Conservation (phyloP, 352 stramenopile genomes). For the Blastocystis sp. region DNA sequence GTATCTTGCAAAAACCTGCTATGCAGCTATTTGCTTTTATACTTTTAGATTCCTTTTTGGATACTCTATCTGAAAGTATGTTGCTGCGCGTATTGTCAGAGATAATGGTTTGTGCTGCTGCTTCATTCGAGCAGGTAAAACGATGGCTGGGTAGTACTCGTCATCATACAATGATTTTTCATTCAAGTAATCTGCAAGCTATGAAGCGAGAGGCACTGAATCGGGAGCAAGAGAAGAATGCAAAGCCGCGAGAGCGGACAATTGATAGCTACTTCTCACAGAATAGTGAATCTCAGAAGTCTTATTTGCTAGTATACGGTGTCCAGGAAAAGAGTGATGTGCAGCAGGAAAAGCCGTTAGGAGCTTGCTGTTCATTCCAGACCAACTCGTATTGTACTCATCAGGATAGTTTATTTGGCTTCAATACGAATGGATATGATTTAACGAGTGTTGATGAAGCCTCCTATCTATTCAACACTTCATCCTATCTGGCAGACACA, state of each 20-base stretch:
- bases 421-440: not conserved
- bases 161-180: not conserved
- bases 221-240: not conserved
- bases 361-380: not conserved
- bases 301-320: not conserved
- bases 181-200: not conserved
- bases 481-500: not conserved
- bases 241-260: not conserved
- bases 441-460: not conserved
- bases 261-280: constrained; percentile 26
- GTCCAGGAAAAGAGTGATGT: not conserved
- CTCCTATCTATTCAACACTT: not conserved
- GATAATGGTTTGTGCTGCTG: constrained; percentile 5
- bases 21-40: not conserved
- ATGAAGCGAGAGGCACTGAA: not conserved
- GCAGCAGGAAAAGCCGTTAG: not conserved
- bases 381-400: not conserved
- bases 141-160: not conserved
- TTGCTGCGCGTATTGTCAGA: not conserved
- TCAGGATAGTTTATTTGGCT: not conserved
- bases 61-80: not conserved
- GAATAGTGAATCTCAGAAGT: not conserved
- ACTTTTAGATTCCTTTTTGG: not conserved
- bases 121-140: not conserved
- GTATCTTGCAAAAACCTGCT: not conserved